Base-by-base conservation (phyloP, 1,284 basidiomycete species). In the Papiliotrema flavescens region DNA sequence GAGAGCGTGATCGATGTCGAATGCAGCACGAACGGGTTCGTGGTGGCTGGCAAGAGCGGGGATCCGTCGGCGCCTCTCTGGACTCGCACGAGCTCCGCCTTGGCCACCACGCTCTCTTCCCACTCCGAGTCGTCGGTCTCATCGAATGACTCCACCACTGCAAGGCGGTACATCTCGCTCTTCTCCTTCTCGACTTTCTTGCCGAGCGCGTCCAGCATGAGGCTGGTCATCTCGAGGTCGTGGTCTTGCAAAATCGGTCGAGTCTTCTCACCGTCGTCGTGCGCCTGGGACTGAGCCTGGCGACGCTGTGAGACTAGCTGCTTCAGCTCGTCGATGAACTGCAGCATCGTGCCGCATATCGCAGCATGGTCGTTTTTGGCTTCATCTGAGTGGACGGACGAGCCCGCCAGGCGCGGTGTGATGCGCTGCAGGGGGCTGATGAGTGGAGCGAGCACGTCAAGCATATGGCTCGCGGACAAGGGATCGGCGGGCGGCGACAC, bases 181-280 rank as follows among this genome's bases (percentile, higher is more conserved):
- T 39, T 43, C 48, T 70, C 68, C 7, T 43, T 23, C 35, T 64
- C 24, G 43, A 71, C 56, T 39, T 71, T 71, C 46, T 57, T 64
- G 20, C 26, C 46, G 19, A 71, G 49, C 1, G 69, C 67, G 13
- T 55, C 43, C 7, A 69, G 51, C 51, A 71, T 52, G 3, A 67
- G 55, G 8, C 51, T 17, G 5, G 59, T 46, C 69, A 71, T 71
- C 35, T 66, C 67, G 5, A 51, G 26, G 35, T 64, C 64, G 32
- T 60, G 51, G 15, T 55, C 47, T 23, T 32, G 28, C 11, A 11
- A n/a, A n/a, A n/a, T n/a, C n/a, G n/a, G n/a, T n/a, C n/a, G n/a
- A n/a, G n/a, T n/a, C n/a, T n/a, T n/a, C n/a, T n/a, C n/a, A n/a
- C n/a, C n/a, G n/a, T n/a, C n/a, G 28, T 32, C 28, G 28, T 6